A percentile compares a stretch with the other conserved stretches of the same genome.
Conservation (phyloP, 176 grass and related monocot genomes). For the Bromus sterilis region DNA sequence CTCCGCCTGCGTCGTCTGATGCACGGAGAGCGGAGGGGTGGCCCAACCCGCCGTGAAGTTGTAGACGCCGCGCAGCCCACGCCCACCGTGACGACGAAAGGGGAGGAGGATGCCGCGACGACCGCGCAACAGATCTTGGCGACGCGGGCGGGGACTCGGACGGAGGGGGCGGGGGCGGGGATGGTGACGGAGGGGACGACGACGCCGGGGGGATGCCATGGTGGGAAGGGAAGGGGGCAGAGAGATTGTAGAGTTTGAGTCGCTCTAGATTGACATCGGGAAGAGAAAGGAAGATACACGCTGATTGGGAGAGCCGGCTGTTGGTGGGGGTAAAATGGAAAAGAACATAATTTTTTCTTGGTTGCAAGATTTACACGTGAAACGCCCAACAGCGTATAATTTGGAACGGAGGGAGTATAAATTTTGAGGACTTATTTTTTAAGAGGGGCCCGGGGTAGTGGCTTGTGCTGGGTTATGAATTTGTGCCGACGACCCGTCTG, state of each 20-base stretch:
- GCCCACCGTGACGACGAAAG: not conserved
- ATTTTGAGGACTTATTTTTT: too few relatives aligned
- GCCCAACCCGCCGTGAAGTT: constrained; percentile 90
- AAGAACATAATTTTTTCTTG: too few relatives aligned
- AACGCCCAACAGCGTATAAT: too few relatives aligned
- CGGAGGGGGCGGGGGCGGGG: not conserved
- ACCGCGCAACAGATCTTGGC: constrained; percentile 58
- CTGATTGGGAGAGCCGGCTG: too few relatives aligned
- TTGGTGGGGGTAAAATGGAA: too few relatives aligned
- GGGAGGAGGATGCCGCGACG: constrained; percentile 19
- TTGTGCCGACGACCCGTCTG: not conserved
- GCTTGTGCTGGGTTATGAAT: not conserved
- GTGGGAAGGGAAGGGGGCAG: not conserved
- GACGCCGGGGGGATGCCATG: constrained; percentile 14
- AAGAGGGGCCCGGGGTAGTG: too few relatives aligned
- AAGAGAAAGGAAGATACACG: too few relatives aligned
- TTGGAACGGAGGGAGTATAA: too few relatives aligned
- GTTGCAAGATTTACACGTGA: too few relatives aligned
- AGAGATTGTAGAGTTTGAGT: too few relatives aligned
- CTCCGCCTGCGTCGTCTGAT: constrained; percentile 71
- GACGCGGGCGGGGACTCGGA: not conserved
- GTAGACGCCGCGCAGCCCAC: constrained; percentile 45
- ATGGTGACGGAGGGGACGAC: constrained; percentile 32
- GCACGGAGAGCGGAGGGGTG: constrained; percentile 63
- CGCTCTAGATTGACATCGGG: too few relatives aligned